Evolutionary conservation across 2,329 filamentous ascomycete species (phyloP).

Genomic region (Chalaropsis thielavioides): DNA sequence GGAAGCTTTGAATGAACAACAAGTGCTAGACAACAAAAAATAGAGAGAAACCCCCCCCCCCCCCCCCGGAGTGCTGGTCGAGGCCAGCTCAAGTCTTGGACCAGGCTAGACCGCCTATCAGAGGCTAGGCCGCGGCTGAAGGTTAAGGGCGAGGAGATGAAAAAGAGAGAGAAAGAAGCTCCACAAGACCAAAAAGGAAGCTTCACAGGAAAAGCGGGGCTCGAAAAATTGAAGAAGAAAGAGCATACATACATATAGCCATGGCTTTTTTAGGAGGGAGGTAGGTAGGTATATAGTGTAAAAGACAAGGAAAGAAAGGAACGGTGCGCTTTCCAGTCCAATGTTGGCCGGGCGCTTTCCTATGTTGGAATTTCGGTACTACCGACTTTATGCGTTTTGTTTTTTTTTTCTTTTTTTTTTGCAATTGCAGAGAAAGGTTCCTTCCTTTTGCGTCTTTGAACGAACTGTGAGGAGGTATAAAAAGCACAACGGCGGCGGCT

Average conservation of each 20-base stretch:
- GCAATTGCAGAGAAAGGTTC: neutral
- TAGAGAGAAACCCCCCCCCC: too few relatives aligned
- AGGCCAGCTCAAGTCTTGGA: neutral
- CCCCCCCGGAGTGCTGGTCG: too few relatives aligned
- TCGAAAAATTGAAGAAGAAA: neutral
- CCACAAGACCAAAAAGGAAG: neutral
- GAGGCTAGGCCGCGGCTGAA: neutral
- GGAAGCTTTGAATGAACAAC: too few relatives aligned
- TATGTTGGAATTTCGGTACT: neutral
- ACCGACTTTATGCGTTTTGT: neutral
- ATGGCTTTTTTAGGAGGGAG: neutral
- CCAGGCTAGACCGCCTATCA: neutral
- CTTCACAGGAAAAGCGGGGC: neutral
- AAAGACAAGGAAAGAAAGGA: neutral
- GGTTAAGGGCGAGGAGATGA: neutral
- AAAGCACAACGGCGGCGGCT: neutral
- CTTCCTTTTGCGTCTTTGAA: neutral
- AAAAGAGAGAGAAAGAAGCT: neutral
- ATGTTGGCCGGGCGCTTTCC: neutral
- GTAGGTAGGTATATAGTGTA: too few relatives aligned
- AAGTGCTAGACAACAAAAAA: too few relatives aligned
- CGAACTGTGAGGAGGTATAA: neutral
- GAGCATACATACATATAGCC: neutral
- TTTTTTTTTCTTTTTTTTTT: neutral
- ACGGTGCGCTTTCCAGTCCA: neutral